phyloP scores from a whole-genome alignment of 805 yeast genomes.

The Ascoidea tarda region DNA sequence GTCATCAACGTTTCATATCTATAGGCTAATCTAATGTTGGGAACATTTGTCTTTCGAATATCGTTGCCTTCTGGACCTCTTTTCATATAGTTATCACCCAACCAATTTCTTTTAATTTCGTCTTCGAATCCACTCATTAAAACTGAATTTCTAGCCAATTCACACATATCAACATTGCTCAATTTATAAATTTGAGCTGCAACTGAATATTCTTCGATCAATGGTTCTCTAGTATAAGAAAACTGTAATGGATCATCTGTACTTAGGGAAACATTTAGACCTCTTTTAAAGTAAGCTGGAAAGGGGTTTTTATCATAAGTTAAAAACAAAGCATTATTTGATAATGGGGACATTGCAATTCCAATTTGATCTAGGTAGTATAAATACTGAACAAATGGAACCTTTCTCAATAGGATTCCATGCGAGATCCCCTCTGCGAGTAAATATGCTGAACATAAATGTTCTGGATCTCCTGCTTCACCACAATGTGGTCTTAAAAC shows the following conservation, averaged over 20 bases:
- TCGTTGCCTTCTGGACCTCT: conserved; percentile 73
- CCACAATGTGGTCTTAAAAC: conserved; percentile 98
- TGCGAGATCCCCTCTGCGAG: conserved; percentile 90
- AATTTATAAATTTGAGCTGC: conserved; percentile 96
- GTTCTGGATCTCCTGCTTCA: conserved; percentile 99
- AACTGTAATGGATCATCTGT: conserved; percentile 98
- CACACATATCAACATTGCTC: conserved; percentile 95
- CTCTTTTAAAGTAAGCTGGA: conserved; percentile 79
- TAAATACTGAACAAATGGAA: conserved; percentile 89
- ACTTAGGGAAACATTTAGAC: conserved; percentile 85
- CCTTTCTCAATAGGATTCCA: conserved; percentile 84
- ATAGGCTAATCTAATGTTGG: conserved; percentile 73
- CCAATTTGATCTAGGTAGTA: conserved; percentile 93
- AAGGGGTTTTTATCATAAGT: conserved; percentile 97
- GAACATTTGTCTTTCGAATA: conserved; percentile 90
- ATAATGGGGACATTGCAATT: conserved; percentile 95
- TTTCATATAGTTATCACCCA: conserved; percentile 39
- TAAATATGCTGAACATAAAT: conserved; percentile 77
- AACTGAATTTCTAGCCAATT: conserved; percentile 86
- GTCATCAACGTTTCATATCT: conserved; percentile 68
- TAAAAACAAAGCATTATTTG: conserved; percentile 89
- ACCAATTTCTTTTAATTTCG: conserved; percentile 80
- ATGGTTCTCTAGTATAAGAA: conserved; percentile 92
- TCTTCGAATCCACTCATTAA: conserved; percentile 90
- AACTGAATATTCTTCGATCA: conserved; percentile 94